These are phyloP conservation scores for Globisporangium canariense DNA, from an alignment of 352 stramenopile species.

Conservation along the genomic window DNA sequence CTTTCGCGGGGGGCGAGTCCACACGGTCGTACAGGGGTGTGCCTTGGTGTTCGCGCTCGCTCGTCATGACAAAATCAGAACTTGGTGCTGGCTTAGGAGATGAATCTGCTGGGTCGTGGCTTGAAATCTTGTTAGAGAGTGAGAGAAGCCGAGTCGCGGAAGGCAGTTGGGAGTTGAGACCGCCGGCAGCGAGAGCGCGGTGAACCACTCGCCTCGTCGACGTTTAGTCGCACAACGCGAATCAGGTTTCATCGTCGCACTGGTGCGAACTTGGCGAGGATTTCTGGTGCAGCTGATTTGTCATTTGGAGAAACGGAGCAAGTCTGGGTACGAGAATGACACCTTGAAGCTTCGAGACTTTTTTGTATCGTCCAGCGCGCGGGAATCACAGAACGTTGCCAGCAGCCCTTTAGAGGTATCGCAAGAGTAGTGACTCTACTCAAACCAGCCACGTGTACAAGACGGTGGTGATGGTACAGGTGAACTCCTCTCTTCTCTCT, in stretches of 20 bases:
- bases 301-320: neutral
- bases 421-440: neutral
- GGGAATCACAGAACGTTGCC: neutral
- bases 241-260: conserved; percentile 2
- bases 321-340: neutral
- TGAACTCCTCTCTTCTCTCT: neutral
- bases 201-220: neutral
- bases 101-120: neutral
- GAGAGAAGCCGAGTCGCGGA: neutral
- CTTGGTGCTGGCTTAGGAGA: neutral
- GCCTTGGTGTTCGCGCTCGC: conserved; percentile 25
- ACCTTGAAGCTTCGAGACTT: no score
- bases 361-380: neutral
- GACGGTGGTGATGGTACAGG: neutral
- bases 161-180: neutral
- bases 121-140: neutral
- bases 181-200: neutral
- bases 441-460: neutral
- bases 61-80: conserved; percentile 11
- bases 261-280: neutral
- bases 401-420: neutral
- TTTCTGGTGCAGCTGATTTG: neutral
- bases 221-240: conserved; percentile 3
- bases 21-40: conserved; percentile 43
- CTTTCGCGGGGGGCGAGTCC: conserved; percentile 22